Conservation (phyloP, 2,329 filamentous ascomycete species). For the Cladosporium halotolerans region DNA sequence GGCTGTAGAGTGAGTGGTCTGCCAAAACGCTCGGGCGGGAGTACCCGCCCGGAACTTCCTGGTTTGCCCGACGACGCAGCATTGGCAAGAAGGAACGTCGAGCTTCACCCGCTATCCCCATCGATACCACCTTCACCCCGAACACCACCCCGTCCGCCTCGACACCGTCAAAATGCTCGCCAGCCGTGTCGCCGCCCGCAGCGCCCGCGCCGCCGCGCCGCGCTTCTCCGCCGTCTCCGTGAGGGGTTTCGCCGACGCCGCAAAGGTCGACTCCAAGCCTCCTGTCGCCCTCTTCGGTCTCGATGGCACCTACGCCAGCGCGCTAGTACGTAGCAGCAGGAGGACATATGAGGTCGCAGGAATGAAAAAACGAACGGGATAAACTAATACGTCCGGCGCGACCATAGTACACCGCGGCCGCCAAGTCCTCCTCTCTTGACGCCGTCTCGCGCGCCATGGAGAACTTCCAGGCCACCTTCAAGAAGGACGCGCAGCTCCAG, state of each 20-base stretch:
- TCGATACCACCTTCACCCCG: slow-evolving; percentile 1
- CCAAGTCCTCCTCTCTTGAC: slow-evolving; percentile 81
- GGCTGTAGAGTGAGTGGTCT: too few relatives aligned
- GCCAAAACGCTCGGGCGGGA: background rate
- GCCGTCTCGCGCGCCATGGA: slow-evolving; percentile 73
- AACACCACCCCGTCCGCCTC: background rate
- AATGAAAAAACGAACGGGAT: background rate
- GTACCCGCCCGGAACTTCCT: background rate
- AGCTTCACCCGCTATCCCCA: slow-evolving; percentile 9
- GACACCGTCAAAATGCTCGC: slow-evolving; percentile 46
- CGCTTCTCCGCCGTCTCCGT: slow-evolving; percentile 51
- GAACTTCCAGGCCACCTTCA: slow-evolving; percentile 63
- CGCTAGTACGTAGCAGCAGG: slow-evolving; percentile 67
- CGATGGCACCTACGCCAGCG: slow-evolving; percentile 96
- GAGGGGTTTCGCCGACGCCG: slow-evolving; percentile 68
- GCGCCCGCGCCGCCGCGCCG: slow-evolving; percentile 49
- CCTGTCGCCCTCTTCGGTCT: slow-evolving; percentile 89
- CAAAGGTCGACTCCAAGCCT: slow-evolving; percentile 64
- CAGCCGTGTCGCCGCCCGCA: slow-evolving; percentile 50
- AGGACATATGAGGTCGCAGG: slow-evolving; percentile 6
- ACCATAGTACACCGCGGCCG: slow-evolving; percentile 84
- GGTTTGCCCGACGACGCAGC: slow-evolving; percentile 4
- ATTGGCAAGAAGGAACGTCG: slow-evolving; percentile 8
- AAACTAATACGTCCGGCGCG: slow-evolving; percentile 12
- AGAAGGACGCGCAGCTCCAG: slow-evolving; percentile 76